Conservation (phyloP, 2,329 filamentous ascomycete genomes). For the Fonsecaea multimorphosa region DNA sequence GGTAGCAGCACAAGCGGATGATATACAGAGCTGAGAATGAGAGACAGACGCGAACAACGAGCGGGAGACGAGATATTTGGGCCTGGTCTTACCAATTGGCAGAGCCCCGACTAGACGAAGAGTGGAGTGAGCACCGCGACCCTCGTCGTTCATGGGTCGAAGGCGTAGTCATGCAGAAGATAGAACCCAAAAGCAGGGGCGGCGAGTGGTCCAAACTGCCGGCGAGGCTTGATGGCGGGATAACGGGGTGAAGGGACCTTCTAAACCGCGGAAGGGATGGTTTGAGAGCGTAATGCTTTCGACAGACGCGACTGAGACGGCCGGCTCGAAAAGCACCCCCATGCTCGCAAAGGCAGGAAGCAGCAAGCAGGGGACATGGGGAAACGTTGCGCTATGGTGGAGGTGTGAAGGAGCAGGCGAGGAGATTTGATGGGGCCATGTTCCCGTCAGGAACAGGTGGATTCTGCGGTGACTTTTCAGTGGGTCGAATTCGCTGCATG, state of each 20-base stretch:
- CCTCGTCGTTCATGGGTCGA: slow-evolving; percentile 23
- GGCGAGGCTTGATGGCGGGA: slow-evolving; percentile 31
- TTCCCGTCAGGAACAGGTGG: slow-evolving; percentile 33
- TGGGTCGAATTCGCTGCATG: slow-evolving; percentile 26
- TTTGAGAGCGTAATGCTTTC: slow-evolving; percentile 23
- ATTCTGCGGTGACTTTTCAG: slow-evolving; percentile 17
- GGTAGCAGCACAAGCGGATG: not conserved
- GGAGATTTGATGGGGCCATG: slow-evolving; percentile 36
- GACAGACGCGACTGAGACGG: slow-evolving; percentile 35
- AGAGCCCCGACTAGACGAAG: slow-evolving; percentile 14
- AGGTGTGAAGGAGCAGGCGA: slow-evolving; percentile 35
- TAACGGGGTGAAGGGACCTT: slow-evolving; percentile 22
- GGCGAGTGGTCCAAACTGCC: slow-evolving; percentile 30
- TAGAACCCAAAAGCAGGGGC: slow-evolving; percentile 24
- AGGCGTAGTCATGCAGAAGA: slow-evolving; percentile 15
- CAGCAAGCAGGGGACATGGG: slow-evolving; percentile 26
- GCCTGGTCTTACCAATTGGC: slow-evolving; percentile 23
- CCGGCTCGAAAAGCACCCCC: slow-evolving; percentile 27
- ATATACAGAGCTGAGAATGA: slow-evolving; percentile 20
- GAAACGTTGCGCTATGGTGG: slow-evolving; percentile 26
- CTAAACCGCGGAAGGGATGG: slow-evolving; percentile 24
- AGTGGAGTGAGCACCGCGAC: slow-evolving; percentile 25
- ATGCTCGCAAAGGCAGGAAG: slow-evolving; percentile 30
- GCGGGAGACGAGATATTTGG: slow-evolving; percentile 28
- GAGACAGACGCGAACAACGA: slow-evolving; percentile 4